Conservation (phyloP, 2,329 filamentous ascomycete species). For the Atkinsonella texensis region DNA sequence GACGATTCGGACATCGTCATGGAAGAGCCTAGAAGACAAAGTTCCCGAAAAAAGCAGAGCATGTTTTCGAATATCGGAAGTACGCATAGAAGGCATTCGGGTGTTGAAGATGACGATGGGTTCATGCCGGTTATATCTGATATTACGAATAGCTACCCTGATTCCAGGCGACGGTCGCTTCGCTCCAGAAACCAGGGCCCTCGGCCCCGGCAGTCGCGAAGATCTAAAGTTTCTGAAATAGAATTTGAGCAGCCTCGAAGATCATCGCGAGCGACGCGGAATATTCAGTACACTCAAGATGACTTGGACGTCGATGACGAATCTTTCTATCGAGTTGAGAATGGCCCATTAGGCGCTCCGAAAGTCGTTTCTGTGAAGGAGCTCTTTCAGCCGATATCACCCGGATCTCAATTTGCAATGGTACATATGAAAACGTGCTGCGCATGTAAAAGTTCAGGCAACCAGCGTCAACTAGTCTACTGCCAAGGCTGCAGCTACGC, state of each 20-base stretch:
- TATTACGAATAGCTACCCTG: slow-evolving; percentile 14
- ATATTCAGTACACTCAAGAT: slow-evolving; percentile 36
- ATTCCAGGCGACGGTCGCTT: slow-evolving; percentile 9
- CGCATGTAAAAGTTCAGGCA: slow-evolving; percentile 42
- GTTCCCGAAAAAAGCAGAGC: slow-evolving; percentile 2
- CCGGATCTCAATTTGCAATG: slow-evolving; percentile 53
- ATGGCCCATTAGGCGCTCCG: slow-evolving; percentile 30
- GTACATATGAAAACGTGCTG: slow-evolving; percentile 63
- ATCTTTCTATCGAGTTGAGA: slow-evolving; percentile 36
- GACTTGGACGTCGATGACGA: slow-evolving; percentile 47
- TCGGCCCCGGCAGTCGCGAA: slow-evolving; percentile 10
- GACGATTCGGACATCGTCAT: slow-evolving; percentile 1
- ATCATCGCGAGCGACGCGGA: slow-evolving; percentile 34
- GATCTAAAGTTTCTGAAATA: slow-evolving; percentile 31
- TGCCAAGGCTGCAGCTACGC: slow-evolving; percentile 84
- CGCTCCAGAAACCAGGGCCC: slow-evolving; percentile 12
- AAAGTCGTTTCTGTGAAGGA: slow-evolving; percentile 60
- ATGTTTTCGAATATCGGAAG: neutral
- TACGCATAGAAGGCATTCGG: slow-evolving; percentile 3
- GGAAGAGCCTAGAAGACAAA: slow-evolving; percentile 9
- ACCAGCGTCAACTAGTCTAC: slow-evolving; percentile 58
- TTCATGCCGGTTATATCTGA: slow-evolving; percentile 25
- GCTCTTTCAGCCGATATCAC: slow-evolving; percentile 51
- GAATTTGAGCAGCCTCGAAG: slow-evolving; percentile 41
- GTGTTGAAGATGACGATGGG: slow-evolving; percentile 23